These are phyloP conservation scores for Microsporum audouinii DNA, from an alignment of 2,329 filamentous ascomycete genomes.

Conservation along the genomic window DNA sequence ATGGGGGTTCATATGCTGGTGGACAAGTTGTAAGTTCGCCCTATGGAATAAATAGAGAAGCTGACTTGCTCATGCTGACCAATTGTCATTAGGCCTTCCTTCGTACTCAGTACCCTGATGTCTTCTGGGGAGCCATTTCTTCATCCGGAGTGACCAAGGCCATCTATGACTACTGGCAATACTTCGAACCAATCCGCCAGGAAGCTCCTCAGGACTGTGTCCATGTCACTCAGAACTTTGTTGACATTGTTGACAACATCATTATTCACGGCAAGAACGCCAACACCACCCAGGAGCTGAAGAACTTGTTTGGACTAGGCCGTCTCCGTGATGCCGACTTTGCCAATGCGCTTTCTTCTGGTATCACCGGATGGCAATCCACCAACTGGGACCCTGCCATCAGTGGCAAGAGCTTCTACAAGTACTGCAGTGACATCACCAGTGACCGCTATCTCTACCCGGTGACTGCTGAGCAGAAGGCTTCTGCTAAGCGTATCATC, in stretches of 20 bases:
- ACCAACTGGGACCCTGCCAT: conserved; percentile 50
- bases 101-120: conserved; percentile 62
- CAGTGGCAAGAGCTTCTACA: conserved; percentile 38
- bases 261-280: conserved; percentile 39
- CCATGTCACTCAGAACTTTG: conserved; percentile 49
- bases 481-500: conserved; percentile 37
- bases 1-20: conserved; percentile 76
- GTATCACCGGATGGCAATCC: conserved; percentile 43
- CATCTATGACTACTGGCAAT: conserved; percentile 64
- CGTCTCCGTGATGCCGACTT: conserved; percentile 41
- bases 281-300: conserved; percentile 37
- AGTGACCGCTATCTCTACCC: conserved; percentile 35
- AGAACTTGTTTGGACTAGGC: conserved; percentile 42
- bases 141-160: conserved; percentile 70
- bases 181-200: conserved; percentile 48
- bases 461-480: conserved; percentile 25
- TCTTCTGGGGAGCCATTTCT: conserved; percentile 68
- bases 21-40: conserved; percentile 45
- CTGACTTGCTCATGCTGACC: neutral
- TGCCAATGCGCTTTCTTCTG: conserved; percentile 35
- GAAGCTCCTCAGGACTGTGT: conserved; percentile 54
- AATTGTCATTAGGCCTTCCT: conserved; percentile 48
- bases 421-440: conserved; percentile 48
- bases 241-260: conserved; percentile 49
- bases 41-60: neutral